Base-by-base conservation (phyloP, 805 yeast genomes). In the Scheffersomyces coipomensis region DNA sequence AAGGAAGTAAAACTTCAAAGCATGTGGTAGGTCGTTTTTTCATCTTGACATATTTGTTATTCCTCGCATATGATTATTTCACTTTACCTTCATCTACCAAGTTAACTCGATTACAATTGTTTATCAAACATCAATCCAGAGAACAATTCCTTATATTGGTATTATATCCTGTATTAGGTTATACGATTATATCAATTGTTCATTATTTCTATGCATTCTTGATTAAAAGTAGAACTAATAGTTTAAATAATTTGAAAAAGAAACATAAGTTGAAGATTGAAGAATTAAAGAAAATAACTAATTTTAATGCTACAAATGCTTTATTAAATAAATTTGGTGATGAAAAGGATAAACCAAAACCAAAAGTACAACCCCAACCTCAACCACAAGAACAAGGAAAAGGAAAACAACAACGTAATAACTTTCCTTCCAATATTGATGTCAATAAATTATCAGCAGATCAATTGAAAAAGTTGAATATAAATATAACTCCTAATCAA, bases 231-330 rank as follows among this genome's bases (percentile, higher is more conserved):
- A 53, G 57, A 41, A 46, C 53, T 19, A 46, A 35, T 16, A 24
- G 39, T 8, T 50, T 66, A 43, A 43, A 37, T 39, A 39, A 44
- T 10, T 58, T 81, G 37, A 60, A 64, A 40, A 66, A 65, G 18
- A 58, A 68, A 34, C 88, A 82, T 43, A 64, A 66, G 39, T 60
- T 60, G 19, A 79, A 81, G 54, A 71, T 85, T 35, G 85, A 82
- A 17, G 85, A 81, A 44, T 66, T 85, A 60, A 86, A 86, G 60
- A 68, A 75, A 40, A 72, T 78, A 52, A 85, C 96, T 12, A 84
- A 86, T 47, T 91, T 79, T 58, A 76, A 84, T 51, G 73, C 82
- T 11, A 86, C 96, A 1, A 81, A 80, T 58, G 80, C 84, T n/a
- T 69, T 90, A 33, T 64, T 90, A 32, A 76, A 74, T 37, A 72